A percentile compares a stretch with the other conserved stretches of the same genome.
phyloP scores from a whole-genome alignment of 306 rosid genomes.

The Rosa lucieae region DNA sequence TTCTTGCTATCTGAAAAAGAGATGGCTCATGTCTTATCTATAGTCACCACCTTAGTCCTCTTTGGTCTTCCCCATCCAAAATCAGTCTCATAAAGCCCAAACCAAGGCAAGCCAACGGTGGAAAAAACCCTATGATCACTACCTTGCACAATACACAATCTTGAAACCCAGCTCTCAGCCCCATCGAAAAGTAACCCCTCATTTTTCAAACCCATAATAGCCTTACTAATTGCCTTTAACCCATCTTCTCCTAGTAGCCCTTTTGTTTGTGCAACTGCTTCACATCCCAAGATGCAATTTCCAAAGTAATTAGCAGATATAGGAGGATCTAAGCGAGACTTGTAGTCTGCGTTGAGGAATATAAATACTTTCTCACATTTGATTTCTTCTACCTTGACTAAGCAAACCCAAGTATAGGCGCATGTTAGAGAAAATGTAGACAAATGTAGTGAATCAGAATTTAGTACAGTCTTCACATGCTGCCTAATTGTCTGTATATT shows the following conservation, averaged over 20 bases:
- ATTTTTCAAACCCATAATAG: not conserved
- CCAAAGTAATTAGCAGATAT: not conserved
- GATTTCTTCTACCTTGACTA: not conserved
- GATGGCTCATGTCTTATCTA: too few species aligned
- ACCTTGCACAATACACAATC: too few species aligned
- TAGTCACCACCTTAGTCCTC: too few species aligned
- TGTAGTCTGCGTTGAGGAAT: not conserved
- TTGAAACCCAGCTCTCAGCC: too few species aligned
- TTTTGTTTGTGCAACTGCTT: not conserved
- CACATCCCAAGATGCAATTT: not conserved
- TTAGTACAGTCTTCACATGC: not conserved
- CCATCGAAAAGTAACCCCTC: too few species aligned
- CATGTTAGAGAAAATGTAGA: constrained; percentile 4
- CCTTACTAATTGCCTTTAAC: not conserved
- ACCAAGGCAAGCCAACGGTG: too few species aligned
- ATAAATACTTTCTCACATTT: not conserved
- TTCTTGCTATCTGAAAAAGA: too few species aligned
- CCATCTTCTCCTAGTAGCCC: not conserved
- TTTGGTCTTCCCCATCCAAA: too few species aligned
- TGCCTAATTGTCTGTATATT: not conserved
- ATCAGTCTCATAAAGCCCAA: too few species aligned
- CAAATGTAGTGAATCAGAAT: not conserved
- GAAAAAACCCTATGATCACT: not conserved
- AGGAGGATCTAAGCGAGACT: constrained; percentile 4
- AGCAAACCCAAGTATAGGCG: constrained; percentile 16